Evolutionary conservation across 1,139 yeast species (phyloP), one percentile per base, ranked within the genome.

Genomic region (Pneumocystis carinii): DNA sequence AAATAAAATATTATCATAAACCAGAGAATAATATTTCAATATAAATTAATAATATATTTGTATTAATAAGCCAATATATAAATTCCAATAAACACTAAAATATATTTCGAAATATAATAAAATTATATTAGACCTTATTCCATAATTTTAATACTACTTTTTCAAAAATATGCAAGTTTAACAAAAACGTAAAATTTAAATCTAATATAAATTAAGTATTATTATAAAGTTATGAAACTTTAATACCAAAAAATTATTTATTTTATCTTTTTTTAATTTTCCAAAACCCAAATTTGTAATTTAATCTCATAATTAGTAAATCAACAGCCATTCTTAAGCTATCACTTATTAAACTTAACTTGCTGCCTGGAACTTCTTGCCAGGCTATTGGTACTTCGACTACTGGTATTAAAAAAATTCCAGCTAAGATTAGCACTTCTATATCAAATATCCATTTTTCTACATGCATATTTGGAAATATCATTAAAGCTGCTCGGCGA

Each of bases 361-460:
- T 92, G 59, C 96, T 87, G 0, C 98, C 98, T 69, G 82, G 95
- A 62, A 92, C 92, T 75, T 92, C 98, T 73, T 90, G 96, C 98
- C 98, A 92, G 67, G 87, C 87, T 58, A 92, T 89, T 15, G 97
- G 85, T 38, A 90, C 82, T 75, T 92, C 98, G 62, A 75, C 75
- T 63, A 90, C 79, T 7, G 81, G 78, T 61, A 90, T 84, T 0
- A 74, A 70, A 72, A 88, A 90, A 66, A 87, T 78, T 68, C 83
- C 81, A 1, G 92, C 97, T 66, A 94, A 77, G 67, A 92, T 81
- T 67, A 92, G 78, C 24, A 92, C 83, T 75, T 92, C 98, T 59
- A 92, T 97, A 72, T 92, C 98, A 73, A 92, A 92, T 57, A 94
- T 92, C 98, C 98, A 92, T 64, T 98, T 83, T 74, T 92, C 98